Base-by-base conservation (phyloP, 2,329 filamentous ascomycete genomes). In the Fusarium pilosicola region DNA sequence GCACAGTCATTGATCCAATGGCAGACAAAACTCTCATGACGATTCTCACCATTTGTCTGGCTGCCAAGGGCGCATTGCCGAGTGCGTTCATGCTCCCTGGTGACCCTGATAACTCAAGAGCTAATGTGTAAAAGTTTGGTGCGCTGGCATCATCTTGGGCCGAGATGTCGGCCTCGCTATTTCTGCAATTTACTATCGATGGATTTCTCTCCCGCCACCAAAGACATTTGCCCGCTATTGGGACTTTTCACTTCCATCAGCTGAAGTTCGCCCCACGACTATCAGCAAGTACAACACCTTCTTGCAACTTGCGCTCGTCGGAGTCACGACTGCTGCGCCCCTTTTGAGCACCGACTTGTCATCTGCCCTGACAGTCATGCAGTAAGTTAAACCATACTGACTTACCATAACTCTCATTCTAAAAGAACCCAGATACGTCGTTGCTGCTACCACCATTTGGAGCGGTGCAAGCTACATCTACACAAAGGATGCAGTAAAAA, bases 1-100 rank as follows among this genome's bases (percentile, higher is more conserved):
- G 96, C 62, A 97, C 94, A 62, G 91, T 99, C 36, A 94, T 99
- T 71, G 95, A 97, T 79, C 96, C 96, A 11, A 96, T 98, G 93
- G 96, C 96, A 7, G 96, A 99, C 83, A 99, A 99, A 85, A 89
- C 91, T 14, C 88, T 99, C 73, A 98, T 99, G 96, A 98, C 96
- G 1, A 91, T 97, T 65, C 84, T 97, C 77, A 97, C 96, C 2
- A 91, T 96, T 18, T 95, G 93, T 74, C 84, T 98, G 49, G 95
- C 95, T 8, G 87, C 93, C 71, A 95, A 97, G 77, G 95, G 94
- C 7, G 89, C 91, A 20, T 86, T 99, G 57, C 95, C 96, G 66
- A 85, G 93, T 95, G 85, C 75, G 90, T 85, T 38, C 51, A 62
- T 46, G 51, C 32, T 64, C 30, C 17, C 18, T 22, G n/a, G 57